Base-by-base conservation (phyloP, 768 basidiomycete species). In the Favolaschia claudopus region DNA sequence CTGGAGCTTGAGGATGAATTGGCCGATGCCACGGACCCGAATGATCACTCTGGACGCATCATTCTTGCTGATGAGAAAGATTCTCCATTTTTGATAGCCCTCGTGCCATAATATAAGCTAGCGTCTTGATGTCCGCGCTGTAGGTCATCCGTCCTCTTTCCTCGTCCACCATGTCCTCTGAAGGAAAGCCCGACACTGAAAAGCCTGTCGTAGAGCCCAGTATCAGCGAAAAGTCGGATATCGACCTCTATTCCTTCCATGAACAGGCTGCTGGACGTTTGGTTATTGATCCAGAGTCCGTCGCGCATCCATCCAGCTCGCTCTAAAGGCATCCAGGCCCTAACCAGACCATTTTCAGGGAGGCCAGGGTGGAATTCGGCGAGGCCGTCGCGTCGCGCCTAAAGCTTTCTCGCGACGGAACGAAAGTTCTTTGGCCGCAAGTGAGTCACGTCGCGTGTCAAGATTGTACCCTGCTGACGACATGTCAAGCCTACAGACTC, bases 351-450 rank as follows among this genome's bases (percentile, higher is more conserved):
- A n/a, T n/a, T n/a, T 27, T 24, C 53, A 84, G 83, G 28, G 85
- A 88, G 69, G 86, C 86, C 6, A 75, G 68, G 52, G 68, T 80
- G 39, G 85, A 86, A 67, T 84, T 86, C 55, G 85, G 86, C 22
- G 82, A 83, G 17, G 70, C 67, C 12, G 62, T 84, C 40, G 85
- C 85, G 7, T 72, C 77, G 22, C 75, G 70, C 45, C 72, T 87
- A 47, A 87, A 87, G 70, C 73, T 84, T 3, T 79, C 84, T 2
- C 55, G 58, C 17, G 81, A 85, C 42, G 85, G 85, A 1, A 79
- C 75, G 28, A 84, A 79, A 54, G 79, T 87, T 19, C 75, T 88
- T 2, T 87, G 85, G 84, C 86, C 86, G 10, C 86, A 87, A 37
- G 63, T 56, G 28, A 40, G 54, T 33, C 15, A 28, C 12, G 15